phyloP scores from a whole-genome alignment of 768 basidiomycete genomes.

The Hemileccinum rubropunctum region DNA sequence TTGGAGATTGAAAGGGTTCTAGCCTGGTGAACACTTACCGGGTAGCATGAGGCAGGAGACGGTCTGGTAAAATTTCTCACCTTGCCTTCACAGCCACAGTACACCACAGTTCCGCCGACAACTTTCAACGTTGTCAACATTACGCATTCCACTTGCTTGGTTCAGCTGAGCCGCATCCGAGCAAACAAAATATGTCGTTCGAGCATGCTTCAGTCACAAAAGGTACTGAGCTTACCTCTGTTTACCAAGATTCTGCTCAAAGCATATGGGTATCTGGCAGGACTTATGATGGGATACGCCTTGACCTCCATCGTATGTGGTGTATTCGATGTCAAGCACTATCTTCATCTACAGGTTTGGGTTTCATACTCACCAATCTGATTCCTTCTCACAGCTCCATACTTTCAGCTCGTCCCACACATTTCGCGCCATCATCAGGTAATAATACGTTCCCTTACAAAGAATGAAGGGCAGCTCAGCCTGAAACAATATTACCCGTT shows the following conservation, averaged over 20 bases:
- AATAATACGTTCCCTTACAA: conserved; percentile 12
- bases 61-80: too few species aligned
- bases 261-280: conserved; percentile 36
- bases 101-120: background rate
- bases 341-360: conserved; percentile 77
- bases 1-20: background rate
- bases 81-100: conserved; percentile 12
- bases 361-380: background rate
- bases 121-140: background rate
- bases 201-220: conserved; percentile 83
- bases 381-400: conserved; percentile 7
- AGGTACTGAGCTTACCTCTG: conserved; percentile 43
- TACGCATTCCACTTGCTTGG: background rate
- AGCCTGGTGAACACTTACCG: background rate
- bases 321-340: conserved; percentile 84
- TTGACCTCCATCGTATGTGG: conserved; percentile 71
- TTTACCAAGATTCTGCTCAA: conserved; percentile 3
- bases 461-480: conserved; percentile 23
- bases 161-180: too few species aligned
- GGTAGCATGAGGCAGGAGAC: too few species aligned
- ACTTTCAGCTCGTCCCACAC: conserved; percentile 75
- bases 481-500: conserved; percentile 30
- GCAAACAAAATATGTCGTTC: conserved; percentile 60
- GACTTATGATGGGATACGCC: conserved; percentile 72
- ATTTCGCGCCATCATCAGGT: conserved; percentile 90